A percentile compares a stretch with the other conserved stretches of the same genome.
Conservation (phyloP, 78 protist genomes). For the Dictyostelium brefeldianum region DNA sequence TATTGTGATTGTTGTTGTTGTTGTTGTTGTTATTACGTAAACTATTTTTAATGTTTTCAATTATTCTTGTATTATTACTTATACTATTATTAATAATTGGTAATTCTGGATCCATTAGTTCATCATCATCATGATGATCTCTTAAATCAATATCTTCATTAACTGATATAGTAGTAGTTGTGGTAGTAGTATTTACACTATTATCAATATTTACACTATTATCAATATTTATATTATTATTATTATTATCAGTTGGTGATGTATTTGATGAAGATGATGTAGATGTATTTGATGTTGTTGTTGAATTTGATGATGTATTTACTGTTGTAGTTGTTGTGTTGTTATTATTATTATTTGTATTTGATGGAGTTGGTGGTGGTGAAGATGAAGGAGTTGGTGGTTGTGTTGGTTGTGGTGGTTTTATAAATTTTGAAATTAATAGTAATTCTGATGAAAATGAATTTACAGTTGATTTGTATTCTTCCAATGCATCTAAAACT, state of each 20-base stretch:
- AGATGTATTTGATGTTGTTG: neutral
- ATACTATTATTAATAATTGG: neutral
- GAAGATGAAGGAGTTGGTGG: neutral
- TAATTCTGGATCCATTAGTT: neutral
- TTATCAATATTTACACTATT: neutral
- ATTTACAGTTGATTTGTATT: slow-evolving; percentile 14
- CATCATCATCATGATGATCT: too few relatives aligned
- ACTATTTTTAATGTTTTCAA: neutral
- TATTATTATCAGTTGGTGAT: too few relatives aligned
- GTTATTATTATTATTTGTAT: neutral
- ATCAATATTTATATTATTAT: neutral
- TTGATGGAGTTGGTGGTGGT: neutral
- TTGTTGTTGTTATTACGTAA: neutral
- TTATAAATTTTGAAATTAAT: neutral
- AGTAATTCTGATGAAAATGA: neutral
- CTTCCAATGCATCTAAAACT: slow-evolving; percentile 6
- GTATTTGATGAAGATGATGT: neutral
- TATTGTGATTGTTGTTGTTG: neutral
- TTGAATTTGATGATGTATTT: neutral
- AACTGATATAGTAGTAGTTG: neutral
- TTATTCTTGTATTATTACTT: neutral
- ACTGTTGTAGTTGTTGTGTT: neutral
- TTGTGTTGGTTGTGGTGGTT: neutral
- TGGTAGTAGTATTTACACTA: neutral
- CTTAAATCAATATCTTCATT: neutral